Evolutionary conservation across 1,284 basidiomycete genomes (phyloP).

Genomic region (Tilletia indica): DNA sequence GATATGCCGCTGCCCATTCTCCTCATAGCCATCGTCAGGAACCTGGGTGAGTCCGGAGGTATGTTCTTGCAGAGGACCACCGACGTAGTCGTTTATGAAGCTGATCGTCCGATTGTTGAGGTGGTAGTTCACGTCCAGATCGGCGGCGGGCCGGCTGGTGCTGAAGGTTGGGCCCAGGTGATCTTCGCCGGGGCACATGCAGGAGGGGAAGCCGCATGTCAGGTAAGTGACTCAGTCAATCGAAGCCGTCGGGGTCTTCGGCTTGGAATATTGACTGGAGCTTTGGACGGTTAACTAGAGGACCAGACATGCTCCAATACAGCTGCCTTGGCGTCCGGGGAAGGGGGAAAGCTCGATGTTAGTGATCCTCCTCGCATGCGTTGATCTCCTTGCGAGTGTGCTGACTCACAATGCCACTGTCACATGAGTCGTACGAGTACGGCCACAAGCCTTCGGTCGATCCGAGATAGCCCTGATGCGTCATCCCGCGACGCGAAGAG

Average conservation of each 20-base stretch:
- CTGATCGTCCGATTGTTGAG: conserved; percentile 6
- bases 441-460: conserved; percentile 32
- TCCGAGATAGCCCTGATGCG: conserved; percentile 69
- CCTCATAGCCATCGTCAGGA: no score
- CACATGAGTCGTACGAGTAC: conserved; percentile 26
- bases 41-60: conserved; percentile 21
- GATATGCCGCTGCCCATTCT: conserved; percentile 20
- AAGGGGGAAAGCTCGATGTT: no score
- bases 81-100: conserved; percentile 26
- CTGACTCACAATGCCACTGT: conserved; percentile 93
- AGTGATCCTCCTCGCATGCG: not conserved
- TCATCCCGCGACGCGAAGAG: no score
- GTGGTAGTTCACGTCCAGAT: conserved; percentile 24
- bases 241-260: conserved; percentile 17
- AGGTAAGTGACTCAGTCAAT: conserved; percentile 17
- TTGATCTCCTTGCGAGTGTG: conserved; percentile 75
- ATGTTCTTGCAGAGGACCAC: conserved; percentile 24
- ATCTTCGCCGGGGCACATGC: conserved; percentile 29
- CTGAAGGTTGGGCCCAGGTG: conserved; percentile 27
- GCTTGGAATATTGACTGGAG: conserved; percentile 17
- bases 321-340: conserved; percentile 26
- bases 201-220: conserved; percentile 26
- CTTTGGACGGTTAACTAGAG: conserved; percentile 21
- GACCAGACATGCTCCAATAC: conserved; percentile 16
- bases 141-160: conserved; percentile 25